Conservation (phyloP, 495 filamentous ascomycete genomes). For the Amphirosellinia nigrospora region DNA sequence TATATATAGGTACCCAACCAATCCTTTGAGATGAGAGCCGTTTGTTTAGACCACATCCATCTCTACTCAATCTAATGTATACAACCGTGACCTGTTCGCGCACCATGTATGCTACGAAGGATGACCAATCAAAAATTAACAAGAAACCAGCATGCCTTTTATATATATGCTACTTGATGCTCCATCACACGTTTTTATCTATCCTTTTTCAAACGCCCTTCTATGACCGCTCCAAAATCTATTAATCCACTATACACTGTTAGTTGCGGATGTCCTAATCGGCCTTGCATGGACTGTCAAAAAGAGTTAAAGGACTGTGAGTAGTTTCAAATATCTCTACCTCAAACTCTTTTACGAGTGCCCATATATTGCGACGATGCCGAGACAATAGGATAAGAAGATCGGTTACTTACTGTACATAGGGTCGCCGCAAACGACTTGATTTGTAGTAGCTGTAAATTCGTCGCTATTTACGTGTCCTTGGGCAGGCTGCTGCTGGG, state of each 20-base stretch:
- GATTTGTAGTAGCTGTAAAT: conserved; percentile 37
- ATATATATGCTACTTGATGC: not conserved
- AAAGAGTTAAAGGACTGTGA: not conserved
- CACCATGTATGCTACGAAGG: not conserved
- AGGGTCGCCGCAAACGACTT: conserved; percentile 45
- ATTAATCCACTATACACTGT: conserved; percentile 23
- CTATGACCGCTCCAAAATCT: conserved; percentile 17
- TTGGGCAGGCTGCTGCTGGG: conserved; percentile 34
- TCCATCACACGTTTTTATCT: not conserved
- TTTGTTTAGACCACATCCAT: not conserved
- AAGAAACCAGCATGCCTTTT: not conserved
- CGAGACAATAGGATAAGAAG: not conserved
- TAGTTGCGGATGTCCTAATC: not conserved
- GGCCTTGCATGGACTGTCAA: not conserved
- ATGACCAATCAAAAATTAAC: not conserved
- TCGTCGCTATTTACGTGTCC: conserved; percentile 41
- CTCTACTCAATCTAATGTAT: not conserved
- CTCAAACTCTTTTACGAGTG: not conserved
- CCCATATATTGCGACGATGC: not conserved
- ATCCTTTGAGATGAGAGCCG: not conserved
- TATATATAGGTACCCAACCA: not conserved
- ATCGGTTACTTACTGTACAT: conserved; percentile 41
- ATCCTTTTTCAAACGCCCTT: conserved; percentile 22
- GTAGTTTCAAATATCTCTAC: not conserved
- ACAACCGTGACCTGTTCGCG: not conserved